These are phyloP conservation scores for Termitomyces heimii DNA, from an alignment of 768 basidiomycete genomes.

Conservation along the genomic window DNA sequence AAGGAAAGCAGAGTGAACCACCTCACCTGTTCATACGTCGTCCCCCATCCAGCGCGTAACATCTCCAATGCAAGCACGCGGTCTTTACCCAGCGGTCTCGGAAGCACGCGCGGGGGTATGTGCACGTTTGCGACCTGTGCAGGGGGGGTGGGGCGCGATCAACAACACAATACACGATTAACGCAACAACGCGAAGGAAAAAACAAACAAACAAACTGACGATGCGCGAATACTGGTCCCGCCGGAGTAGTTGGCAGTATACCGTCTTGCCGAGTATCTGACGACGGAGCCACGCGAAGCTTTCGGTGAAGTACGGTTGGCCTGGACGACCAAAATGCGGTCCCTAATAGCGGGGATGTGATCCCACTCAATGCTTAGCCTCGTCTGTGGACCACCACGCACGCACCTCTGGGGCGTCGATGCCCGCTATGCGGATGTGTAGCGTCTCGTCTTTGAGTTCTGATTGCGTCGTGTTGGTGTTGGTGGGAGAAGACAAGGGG, in stretches of 20 bases:
- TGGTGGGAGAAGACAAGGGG: too few species aligned
- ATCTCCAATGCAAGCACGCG: slow-evolving; percentile 70
- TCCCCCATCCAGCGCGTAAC: slow-evolving; percentile 73
- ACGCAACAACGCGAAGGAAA: too few species aligned
- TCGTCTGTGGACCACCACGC: too few species aligned
- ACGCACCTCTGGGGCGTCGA: slow-evolving; percentile 87
- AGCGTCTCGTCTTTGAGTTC: slow-evolving; percentile 79
- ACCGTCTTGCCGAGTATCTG: slow-evolving; percentile 53
- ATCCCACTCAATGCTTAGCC: too few species aligned
- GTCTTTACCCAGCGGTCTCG: slow-evolving; percentile 43
- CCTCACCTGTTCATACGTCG: slow-evolving; percentile 68
- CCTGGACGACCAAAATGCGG: slow-evolving; percentile 79
- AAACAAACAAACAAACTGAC: too few species aligned
- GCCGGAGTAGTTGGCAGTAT: slow-evolving; percentile 64
- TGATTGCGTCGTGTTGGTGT: too few species aligned
- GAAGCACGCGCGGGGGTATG: slow-evolving; percentile 47
- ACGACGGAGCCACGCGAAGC: slow-evolving; percentile 62
- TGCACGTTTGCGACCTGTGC: slow-evolving; percentile 63
- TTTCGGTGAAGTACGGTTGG: slow-evolving; percentile 73
- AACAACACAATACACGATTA: too few species aligned
- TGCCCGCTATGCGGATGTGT: slow-evolving; percentile 82
- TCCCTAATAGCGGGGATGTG: slow-evolving; percentile 46
- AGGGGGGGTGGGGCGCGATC: too few species aligned
- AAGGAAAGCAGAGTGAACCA: too few species aligned
- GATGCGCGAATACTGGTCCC: slow-evolving; percentile 81